These are phyloP conservation scores for Morella rubra DNA, from an alignment of 306 rosid genomes.

Conservation along the genomic window DNA sequence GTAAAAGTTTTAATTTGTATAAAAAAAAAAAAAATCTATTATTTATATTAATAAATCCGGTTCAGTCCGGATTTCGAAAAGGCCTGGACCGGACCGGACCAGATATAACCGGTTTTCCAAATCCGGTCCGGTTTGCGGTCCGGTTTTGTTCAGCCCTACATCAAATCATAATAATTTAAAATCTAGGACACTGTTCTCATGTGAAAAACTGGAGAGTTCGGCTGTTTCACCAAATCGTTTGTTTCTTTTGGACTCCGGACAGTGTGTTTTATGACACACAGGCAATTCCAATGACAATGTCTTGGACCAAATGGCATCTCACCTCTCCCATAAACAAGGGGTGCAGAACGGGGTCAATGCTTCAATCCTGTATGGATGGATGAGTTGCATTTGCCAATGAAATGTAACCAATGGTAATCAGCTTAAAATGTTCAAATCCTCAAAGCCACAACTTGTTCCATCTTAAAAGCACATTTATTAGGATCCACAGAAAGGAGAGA, in stretches of 20 bases:
- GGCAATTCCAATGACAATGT: not conserved
- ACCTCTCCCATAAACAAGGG: not conserved
- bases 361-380: not conserved
- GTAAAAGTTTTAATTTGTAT: no score
- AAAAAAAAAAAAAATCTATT: no score
- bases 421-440: not conserved
- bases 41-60: no score
- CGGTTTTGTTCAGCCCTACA: no score
- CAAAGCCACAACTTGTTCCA: not conserved
- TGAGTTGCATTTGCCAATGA: not conserved
- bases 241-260: not conserved
- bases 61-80: no score
- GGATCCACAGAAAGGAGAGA: slow-evolving; percentile 2
- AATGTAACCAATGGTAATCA: not conserved
- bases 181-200: not conserved
- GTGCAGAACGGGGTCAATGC: not conserved
- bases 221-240: not conserved
- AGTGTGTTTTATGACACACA: not conserved
- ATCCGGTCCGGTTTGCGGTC: no score
- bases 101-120: no score
- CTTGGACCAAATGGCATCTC: not conserved
- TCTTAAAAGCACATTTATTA: not conserved
- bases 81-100: no score
- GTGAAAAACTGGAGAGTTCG: not conserved
- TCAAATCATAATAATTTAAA: not conserved